Evolutionary conservation across 192 early-diverging fungal genomes (phyloP).

Genomic region (Tieghemiomyces parasiticus): DNA sequence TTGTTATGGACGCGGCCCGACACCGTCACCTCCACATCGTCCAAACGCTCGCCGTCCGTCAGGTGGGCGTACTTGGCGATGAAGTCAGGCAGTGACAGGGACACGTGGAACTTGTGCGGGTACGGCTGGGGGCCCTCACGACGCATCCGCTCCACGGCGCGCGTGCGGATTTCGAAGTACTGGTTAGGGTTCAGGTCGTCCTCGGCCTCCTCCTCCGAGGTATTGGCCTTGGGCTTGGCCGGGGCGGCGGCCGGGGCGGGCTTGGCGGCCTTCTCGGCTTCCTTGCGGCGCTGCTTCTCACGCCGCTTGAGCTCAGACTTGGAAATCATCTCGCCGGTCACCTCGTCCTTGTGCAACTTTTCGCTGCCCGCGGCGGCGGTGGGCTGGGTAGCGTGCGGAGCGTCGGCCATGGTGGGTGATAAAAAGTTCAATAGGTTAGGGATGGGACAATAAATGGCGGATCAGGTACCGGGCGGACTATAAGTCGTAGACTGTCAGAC

Average conservation of each 20-base stretch:
- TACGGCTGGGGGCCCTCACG: slow-evolving; percentile 81
- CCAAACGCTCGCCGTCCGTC: slow-evolving; percentile 45
- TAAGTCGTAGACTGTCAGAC: no score
- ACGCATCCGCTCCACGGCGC: slow-evolving; percentile 68
- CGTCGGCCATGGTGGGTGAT: neutral
- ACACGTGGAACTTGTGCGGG: slow-evolving; percentile 96
- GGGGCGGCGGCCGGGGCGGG: slow-evolving; percentile 28
- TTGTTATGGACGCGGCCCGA: slow-evolving; percentile 95
- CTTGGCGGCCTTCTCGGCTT: slow-evolving; percentile 46
- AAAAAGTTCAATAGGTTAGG: no score
- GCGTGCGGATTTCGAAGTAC: slow-evolving; percentile 96
- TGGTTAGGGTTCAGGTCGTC: slow-evolving; percentile 79
- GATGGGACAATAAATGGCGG: no score
- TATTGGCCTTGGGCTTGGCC: neutral
- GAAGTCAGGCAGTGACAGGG: slow-evolving; percentile 67
- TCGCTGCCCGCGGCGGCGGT: no score
- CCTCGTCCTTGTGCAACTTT: slow-evolving; percentile 58
- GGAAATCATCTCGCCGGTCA: slow-evolving; percentile 87
- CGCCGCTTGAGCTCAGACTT: slow-evolving; percentile 93
- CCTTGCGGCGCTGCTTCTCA: slow-evolving; percentile 79
- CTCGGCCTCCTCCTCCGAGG: slow-evolving; percentile 44
- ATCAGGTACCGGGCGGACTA: no score
- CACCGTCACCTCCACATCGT: slow-evolving; percentile 56
- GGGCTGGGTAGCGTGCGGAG: neutral
- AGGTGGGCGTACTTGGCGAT: slow-evolving; percentile 67